Evolutionary conservation across 768 basidiomycete genomes (phyloP).

Genomic region (Leucogyrophana mollusca): DNA sequence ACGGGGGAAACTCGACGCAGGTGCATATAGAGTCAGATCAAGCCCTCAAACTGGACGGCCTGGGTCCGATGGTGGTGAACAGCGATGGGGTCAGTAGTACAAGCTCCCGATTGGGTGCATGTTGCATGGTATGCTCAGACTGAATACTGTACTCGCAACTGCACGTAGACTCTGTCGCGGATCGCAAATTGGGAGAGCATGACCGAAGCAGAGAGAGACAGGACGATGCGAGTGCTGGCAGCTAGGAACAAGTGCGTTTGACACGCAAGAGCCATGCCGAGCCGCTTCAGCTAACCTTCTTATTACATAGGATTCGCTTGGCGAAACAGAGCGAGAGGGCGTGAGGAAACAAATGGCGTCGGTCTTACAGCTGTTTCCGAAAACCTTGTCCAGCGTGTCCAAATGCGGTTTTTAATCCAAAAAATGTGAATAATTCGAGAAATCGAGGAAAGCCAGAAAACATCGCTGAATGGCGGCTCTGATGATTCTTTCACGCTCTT

Average conservation of each 20-base stretch:
- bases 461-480: too few relatives aligned
- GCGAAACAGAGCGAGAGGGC: too few relatives aligned
- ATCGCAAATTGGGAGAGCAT: slow-evolving; percentile 65
- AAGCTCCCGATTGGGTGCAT: neutral
- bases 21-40: slow-evolving; percentile 15
- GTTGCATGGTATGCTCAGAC: neutral
- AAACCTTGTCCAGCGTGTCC: too few relatives aligned
- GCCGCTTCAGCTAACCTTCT: too few relatives aligned
- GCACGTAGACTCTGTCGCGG: slow-evolving; percentile 65
- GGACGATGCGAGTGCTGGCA: slow-evolving; percentile 53
- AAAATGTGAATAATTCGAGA: too few relatives aligned
- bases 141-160: neutral
- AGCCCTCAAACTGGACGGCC: slow-evolving; percentile 50
- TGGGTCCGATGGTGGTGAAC: slow-evolving; percentile 71
- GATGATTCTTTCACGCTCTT: too few relatives aligned
- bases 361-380: too few relatives aligned
- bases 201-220: slow-evolving; percentile 54
- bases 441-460: too few relatives aligned
- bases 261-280: too few relatives aligned
- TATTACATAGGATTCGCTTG: neutral
- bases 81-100: slow-evolving; percentile 52
- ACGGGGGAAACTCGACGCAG: slow-evolving; percentile 9
- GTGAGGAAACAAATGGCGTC: too few relatives aligned
- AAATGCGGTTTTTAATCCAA: too few relatives aligned
- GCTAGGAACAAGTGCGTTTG: slow-evolving; percentile 47